phyloP scores from a whole-genome alignment of 192 early-diverging fungal species.

The Coemansia sp. region DNA sequence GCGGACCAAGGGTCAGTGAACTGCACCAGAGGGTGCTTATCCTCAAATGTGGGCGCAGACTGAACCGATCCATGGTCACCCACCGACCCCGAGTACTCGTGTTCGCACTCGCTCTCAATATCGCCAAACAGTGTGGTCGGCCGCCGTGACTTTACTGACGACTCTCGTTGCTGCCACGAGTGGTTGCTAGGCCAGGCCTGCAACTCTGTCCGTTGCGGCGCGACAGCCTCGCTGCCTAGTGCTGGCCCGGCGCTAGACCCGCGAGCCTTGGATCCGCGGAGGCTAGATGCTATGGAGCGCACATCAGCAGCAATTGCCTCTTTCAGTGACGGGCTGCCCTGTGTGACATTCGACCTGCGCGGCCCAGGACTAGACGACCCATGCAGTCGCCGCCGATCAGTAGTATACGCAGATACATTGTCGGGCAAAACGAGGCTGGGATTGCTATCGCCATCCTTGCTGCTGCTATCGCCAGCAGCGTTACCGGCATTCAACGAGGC shows the following conservation, averaged over 20 bases:
- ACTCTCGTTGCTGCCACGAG: slow-evolving; percentile 44
- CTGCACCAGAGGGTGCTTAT: slow-evolving; percentile 32
- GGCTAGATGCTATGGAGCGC: slow-evolving; percentile 52
- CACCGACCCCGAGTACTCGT: slow-evolving; percentile 30
- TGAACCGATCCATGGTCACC: slow-evolving; percentile 41
- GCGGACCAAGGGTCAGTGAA: slow-evolving; percentile 57
- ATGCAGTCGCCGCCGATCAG: slow-evolving; percentile 34
- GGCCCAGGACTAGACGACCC: slow-evolving; percentile 32
- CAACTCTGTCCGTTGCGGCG: slow-evolving; percentile 29
- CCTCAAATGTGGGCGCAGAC: slow-evolving; percentile 35
- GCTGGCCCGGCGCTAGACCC: slow-evolving; percentile 40
- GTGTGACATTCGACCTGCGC: slow-evolving; percentile 28
- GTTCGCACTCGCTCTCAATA: slow-evolving; percentile 28
- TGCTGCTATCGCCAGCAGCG: slow-evolving; percentile 37
- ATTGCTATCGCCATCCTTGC: slow-evolving; percentile 22
- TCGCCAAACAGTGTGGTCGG: slow-evolving; percentile 34
- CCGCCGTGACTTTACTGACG: slow-evolving; percentile 46
- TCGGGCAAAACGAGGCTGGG: slow-evolving; percentile 15
- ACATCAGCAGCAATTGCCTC: slow-evolving; percentile 40
- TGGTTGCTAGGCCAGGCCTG: slow-evolving; percentile 33
- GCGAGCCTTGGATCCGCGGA: slow-evolving; percentile 35
- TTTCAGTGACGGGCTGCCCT: slow-evolving; percentile 39
- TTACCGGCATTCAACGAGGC: slow-evolving; percentile 33
- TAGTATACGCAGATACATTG: slow-evolving; percentile 20
- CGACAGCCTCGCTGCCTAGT: slow-evolving; percentile 16